Evolutionary conservation across 2,329 filamentous ascomycete species (phyloP).

Genomic region (Tolypocladium nubicola): DNA sequence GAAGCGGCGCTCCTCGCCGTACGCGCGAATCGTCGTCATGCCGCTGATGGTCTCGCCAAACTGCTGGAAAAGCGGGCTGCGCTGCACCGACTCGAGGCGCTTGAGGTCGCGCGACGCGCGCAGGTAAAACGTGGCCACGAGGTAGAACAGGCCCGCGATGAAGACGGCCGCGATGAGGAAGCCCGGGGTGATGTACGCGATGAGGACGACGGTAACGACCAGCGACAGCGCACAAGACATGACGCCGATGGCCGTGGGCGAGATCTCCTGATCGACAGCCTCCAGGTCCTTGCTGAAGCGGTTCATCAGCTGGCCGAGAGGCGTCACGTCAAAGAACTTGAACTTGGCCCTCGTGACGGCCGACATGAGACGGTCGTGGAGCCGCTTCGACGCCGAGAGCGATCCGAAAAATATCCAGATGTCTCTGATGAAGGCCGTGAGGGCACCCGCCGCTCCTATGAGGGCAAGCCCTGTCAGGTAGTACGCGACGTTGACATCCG

Average conservation of each 20-base stretch:
- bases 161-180: constrained; percentile 82
- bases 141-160: constrained; percentile 73
- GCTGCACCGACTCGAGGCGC: constrained; percentile 83
- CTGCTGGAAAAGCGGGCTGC: constrained; percentile 93
- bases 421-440: constrained; percentile 75
- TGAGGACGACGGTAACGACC: constrained; percentile 76
- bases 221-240: constrained; percentile 57
- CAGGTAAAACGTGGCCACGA: constrained; percentile 81
- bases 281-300: constrained; percentile 97
- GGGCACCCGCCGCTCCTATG: constrained; percentile 66
- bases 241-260: constrained; percentile 74
- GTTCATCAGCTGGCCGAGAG: constrained; percentile 94
- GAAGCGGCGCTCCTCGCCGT: constrained; percentile 87
- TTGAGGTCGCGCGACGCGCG: constrained; percentile 91
- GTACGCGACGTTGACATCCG: constrained; percentile 69
- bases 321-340: constrained; percentile 95
- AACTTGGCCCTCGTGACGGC: constrained; percentile 83
- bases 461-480: constrained; percentile 76
- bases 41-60: constrained; percentile 93
- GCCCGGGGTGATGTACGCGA: constrained; percentile 77
- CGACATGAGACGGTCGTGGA: constrained; percentile 70
- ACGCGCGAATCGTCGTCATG: constrained; percentile 93
- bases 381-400: constrained; percentile 71
- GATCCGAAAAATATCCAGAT: constrained; percentile 88
- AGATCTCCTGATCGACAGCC: constrained; percentile 89